These are phyloP conservation scores for Choricystis sp. DNA, from an alignment of 139 green algal species.

Conservation along the genomic window DNA sequence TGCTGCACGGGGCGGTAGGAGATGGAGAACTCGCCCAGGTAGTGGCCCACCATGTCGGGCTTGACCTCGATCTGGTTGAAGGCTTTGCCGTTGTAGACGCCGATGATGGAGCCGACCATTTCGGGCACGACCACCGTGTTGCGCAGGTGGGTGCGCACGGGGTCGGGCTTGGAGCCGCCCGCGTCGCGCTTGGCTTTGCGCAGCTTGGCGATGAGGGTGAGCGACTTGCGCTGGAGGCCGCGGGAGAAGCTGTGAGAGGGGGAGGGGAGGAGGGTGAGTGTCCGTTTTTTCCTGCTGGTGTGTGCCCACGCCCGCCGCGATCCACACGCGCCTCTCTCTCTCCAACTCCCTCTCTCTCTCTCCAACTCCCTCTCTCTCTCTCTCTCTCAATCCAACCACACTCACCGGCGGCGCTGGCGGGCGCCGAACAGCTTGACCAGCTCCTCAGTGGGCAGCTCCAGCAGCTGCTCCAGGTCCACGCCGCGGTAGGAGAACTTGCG, in stretches of 20 bases:
- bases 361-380: not conserved
- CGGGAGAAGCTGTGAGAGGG: constrained; percentile 64
- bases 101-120: constrained; percentile 96
- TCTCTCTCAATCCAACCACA: not conserved
- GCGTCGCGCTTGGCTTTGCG: constrained; percentile 64
- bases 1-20: constrained; percentile 97
- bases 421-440: constrained; percentile 71
- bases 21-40: constrained; percentile 99
- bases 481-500: constrained; percentile 77
- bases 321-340: too few species aligned
- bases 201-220: constrained; percentile 95
- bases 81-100: constrained; percentile 99
- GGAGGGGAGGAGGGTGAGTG: not conserved
- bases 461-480: constrained; percentile 96
- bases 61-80: constrained; percentile 94
- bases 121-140: constrained; percentile 99
- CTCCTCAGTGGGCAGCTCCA: constrained; percentile 89
- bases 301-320: too few species aligned
- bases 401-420: constrained; percentile 38
- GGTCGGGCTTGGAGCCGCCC: constrained; percentile 86
- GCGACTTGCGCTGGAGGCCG: constrained; percentile 90
- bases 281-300: too few species aligned
- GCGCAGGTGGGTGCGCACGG: constrained; percentile 94
- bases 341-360: too few species aligned
- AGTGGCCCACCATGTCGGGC: constrained; percentile 97